Evolutionary conservation across 306 rosid species (phyloP).

Genomic region (Cucumis melo): DNA sequence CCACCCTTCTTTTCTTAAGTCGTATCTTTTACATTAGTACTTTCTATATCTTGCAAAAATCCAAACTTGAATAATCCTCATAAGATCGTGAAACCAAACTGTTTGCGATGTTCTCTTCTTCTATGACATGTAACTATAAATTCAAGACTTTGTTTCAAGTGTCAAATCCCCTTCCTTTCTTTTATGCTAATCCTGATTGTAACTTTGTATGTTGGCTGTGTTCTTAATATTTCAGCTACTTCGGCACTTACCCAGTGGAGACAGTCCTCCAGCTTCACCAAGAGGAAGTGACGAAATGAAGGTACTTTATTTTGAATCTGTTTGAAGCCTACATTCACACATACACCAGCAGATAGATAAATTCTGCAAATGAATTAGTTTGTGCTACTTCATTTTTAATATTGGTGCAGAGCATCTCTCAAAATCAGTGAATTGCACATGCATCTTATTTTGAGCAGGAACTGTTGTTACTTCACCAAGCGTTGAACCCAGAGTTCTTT

Average conservation of each 20-base stretch:
- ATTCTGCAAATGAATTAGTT: not conserved
- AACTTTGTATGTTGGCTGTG: conserved; percentile 12
- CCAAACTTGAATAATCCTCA: not conserved
- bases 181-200: not conserved
- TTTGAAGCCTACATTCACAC: not conserved
- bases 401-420: not conserved
- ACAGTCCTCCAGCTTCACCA: conserved; percentile 51
- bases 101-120: not conserved
- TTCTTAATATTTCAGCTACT: conserved; percentile 14
- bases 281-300: conserved; percentile 59
- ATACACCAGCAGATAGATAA: no score
- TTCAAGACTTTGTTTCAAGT: not conserved
- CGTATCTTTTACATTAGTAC: not conserved
- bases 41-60: not conserved
- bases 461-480: conserved; percentile 63
- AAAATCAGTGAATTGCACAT: not conserved
- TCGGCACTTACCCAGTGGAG: conserved; percentile 32
- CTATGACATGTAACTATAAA: not conserved
- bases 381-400: not conserved
- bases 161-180: not conserved
- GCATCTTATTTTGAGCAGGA: conserved; percentile 36
- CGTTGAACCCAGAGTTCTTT: conserved; percentile 71
- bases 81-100: not conserved
- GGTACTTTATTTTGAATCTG: conserved; percentile 28
- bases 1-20: conserved; percentile 1